phyloP scores from a whole-genome alignment of 805 yeast genomes.

The Ogataea polymorpha region DNA sequence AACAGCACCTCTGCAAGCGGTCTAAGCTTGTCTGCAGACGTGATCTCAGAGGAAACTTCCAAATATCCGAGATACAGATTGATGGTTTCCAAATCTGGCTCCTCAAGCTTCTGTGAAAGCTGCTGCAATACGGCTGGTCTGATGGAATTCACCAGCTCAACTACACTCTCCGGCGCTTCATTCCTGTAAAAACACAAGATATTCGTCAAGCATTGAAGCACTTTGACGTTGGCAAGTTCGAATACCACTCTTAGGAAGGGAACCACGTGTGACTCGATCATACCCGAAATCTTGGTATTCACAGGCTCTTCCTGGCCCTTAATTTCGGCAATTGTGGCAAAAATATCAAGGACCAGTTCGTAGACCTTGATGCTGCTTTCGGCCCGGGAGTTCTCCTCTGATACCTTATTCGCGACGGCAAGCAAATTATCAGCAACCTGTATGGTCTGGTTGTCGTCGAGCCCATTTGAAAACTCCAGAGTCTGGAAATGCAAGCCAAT shows the following conservation, averaged over 20 bases:
- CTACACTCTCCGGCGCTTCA: conserved; percentile 24
- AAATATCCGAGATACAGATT: conserved; percentile 20
- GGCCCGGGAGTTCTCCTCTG: conserved; percentile 22
- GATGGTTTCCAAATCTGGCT: conserved; percentile 15
- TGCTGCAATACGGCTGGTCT: conserved; percentile 9
- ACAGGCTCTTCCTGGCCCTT: conserved; percentile 23
- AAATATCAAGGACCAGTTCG: conserved; percentile 70
- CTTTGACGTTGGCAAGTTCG: conserved; percentile 50
- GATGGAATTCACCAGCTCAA: conserved; percentile 9
- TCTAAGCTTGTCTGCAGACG: conserved; percentile 3
- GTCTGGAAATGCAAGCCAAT: conserved; percentile 32
- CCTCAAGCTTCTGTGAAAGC: conserved; percentile 3
- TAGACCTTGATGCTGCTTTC: conserved; percentile 56
- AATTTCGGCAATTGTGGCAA: conserved; percentile 71
- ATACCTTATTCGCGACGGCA: conserved; percentile 32
- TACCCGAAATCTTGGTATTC: conserved; percentile 12
- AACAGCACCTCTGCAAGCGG: conserved; percentile 4
- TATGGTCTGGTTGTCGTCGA: conserved; percentile 23
- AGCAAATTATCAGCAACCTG: conserved; percentile 23
- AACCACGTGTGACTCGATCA: conserved; percentile 14
- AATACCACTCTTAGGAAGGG: conserved; percentile 41
- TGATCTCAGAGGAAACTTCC: conserved; percentile 13
- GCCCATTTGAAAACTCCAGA: conserved; percentile 26
- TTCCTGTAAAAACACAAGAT: conserved; percentile 38
- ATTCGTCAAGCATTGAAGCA: conserved; percentile 69